Base-by-base conservation (phyloP, 495 filamentous ascomycete species). In the Thermothielavioides terrestris region DNA sequence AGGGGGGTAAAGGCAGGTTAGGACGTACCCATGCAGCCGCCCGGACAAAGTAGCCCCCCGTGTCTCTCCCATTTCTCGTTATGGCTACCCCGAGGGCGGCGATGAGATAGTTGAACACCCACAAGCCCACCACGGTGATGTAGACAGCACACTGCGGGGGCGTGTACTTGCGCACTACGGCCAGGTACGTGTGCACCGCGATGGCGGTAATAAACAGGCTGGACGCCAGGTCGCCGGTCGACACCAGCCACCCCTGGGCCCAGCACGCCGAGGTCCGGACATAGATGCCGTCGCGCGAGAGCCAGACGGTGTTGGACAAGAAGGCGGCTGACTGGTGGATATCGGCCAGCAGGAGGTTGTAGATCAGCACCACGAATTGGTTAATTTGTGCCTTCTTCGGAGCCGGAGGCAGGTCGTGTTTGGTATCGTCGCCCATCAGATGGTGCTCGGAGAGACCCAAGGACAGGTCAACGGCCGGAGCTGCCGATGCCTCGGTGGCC, bases 331-430 rank as follows among this genome's bases (percentile, higher is more conserved):
- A 70, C 61, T 88, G 85, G 56, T 84, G 81, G 39, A 89, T 69
- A 61, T 89, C 85, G 46, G 85, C 85, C 39, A 88, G 58, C 4
- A 89, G 66, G 15, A 89, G 76, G 60, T 88, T 88, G 60, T 81
- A 82, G 36, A 89, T 81, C 12, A 90, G 72, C 35, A 88, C 55
- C 3, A 89, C 72, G 53, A 84, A 87, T 61, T 90, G 85, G 60
- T 88, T 88, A 0, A 65, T 68, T 23, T 60, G 55, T 5, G 56
- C 23, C 46, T 58, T 63, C 35, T 47, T 43, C 14, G 12, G 37
- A 17, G 20, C 30, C 1, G 15, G 38, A 10, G 42, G 12, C 14
- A 11, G 14, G 43, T 15, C 42, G 3, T 9, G 32, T 11, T 46
- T 37, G 31, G 7, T 20, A 11, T 32, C 27, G 2, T 37, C 30